phyloP scores from a whole-genome alignment of 2,329 filamentous ascomycete species.

The Ascochyta lentis region DNA sequence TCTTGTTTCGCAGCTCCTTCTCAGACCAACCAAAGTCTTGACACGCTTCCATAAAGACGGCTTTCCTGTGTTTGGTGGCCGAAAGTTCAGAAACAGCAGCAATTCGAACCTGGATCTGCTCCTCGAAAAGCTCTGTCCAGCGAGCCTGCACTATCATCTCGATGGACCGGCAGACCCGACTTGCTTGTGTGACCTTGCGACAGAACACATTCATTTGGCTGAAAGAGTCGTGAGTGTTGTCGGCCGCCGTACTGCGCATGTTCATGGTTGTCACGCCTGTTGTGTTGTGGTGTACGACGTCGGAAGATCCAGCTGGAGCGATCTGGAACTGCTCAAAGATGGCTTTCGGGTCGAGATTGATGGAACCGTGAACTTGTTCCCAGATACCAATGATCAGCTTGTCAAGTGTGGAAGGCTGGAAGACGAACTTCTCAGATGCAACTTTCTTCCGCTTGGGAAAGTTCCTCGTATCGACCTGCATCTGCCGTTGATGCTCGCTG shows the following conservation, averaged over 20 bases:
- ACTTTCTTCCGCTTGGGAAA: conserved; percentile 45
- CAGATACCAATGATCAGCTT: conserved; percentile 59
- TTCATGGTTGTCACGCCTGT: conserved; percentile 18
- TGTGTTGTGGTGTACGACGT: conserved; percentile 19
- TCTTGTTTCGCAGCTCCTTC: conserved; percentile 63
- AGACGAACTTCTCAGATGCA: conserved; percentile 47
- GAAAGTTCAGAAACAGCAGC: conserved; percentile 52
- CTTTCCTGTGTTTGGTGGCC: conserved; percentile 58
- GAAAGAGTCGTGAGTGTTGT: conserved; percentile 36
- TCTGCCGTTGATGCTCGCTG: conserved; percentile 42
- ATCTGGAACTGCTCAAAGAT: conserved; percentile 44
- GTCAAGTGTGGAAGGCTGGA: conserved; percentile 57
- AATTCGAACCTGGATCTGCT: conserved; percentile 55
- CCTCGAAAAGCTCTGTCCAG: conserved; percentile 63
- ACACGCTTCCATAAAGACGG: conserved; percentile 61
- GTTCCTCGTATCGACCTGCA: conserved; percentile 40
- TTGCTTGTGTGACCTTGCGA: conserved; percentile 57
- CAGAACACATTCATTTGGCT: conserved; percentile 54
- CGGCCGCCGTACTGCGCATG: conserved; percentile 19
- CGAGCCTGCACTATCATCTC: conserved; percentile 65
- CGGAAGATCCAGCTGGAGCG: conserved; percentile 22
- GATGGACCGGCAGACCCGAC: conserved; percentile 62
- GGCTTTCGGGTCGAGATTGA: conserved; percentile 50
- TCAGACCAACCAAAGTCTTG: conserved; percentile 63
- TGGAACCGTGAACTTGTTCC: conserved; percentile 56